Evolutionary conservation across 345 rosid genomes (phyloP).

Genomic region (Kandelia obovata): DNA sequence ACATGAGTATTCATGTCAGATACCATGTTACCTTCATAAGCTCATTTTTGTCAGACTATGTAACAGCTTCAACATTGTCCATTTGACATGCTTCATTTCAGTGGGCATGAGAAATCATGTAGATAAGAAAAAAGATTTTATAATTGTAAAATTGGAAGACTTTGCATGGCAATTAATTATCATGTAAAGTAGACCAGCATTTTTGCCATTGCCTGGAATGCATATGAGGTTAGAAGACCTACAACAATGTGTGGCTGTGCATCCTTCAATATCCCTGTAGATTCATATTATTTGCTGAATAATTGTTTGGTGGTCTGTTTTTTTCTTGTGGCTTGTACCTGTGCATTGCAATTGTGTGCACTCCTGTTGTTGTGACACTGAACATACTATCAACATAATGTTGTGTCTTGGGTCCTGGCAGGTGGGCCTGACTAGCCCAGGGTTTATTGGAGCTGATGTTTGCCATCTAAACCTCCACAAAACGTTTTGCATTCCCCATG

Average conservation of each 20-base stretch:
- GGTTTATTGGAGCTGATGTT: slow-evolving; percentile 97
- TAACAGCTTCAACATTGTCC: not conserved
- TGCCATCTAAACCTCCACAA: slow-evolving; percentile 99
- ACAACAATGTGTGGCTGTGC: not conserved
- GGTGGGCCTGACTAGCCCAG: slow-evolving; percentile 99
- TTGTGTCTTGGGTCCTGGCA: slow-evolving; percentile 19
- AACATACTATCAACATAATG: not conserved
- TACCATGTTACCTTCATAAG: not conserved
- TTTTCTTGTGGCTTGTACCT: not conserved
- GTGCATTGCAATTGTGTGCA: not conserved
- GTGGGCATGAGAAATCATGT: not conserved
- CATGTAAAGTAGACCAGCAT: not conserved
- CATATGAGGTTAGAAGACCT: not conserved
- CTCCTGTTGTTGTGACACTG: not conserved
- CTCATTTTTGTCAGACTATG: not conserved
- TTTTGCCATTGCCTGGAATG: not conserved
- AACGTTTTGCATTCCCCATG: slow-evolving; percentile 97
- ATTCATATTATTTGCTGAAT: not conserved
- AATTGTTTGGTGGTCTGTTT: not conserved
- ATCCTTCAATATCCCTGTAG: not conserved
- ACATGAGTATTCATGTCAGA: not conserved
- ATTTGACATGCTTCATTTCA: not conserved
- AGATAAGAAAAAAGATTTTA: not conserved
- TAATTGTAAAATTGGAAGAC: not conserved
- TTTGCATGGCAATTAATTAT: not conserved